Conservation (phyloP, 257 asterid genomes). For the Gynochthodes officinalis region DNA sequence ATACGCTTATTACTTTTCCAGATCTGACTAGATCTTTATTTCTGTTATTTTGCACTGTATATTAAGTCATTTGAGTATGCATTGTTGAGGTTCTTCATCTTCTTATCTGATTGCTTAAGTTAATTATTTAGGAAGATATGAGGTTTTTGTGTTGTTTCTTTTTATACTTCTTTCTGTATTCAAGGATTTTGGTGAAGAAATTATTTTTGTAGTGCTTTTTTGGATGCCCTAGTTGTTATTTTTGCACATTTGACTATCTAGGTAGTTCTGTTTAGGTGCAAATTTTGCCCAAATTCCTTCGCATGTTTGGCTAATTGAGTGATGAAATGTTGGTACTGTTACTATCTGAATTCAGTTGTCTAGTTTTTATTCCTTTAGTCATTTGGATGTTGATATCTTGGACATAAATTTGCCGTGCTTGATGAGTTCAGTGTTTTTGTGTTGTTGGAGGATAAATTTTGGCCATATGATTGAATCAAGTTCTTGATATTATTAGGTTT, state of each 20-base stretch:
- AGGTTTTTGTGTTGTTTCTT: neutral
- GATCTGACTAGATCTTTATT: constrained; percentile 25
- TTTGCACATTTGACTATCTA: neutral
- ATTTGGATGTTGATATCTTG: neutral
- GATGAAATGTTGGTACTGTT: neutral
- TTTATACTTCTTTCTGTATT: neutral
- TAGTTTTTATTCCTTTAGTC: neutral
- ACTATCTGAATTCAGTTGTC: neutral
- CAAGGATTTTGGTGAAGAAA: neutral
- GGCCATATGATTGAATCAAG: neutral
- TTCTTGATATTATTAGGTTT: neutral
- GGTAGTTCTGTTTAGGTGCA: neutral
- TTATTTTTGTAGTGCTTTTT: neutral
- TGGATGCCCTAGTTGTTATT: neutral
- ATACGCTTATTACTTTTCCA: neutral
- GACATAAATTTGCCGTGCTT: neutral
- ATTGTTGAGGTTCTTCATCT: neutral
- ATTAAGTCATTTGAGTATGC: neutral
- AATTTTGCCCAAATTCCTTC: neutral
- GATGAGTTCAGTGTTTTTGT: neutral
- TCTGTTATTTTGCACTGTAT: neutral
- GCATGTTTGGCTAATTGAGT: neutral
- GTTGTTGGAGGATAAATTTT: neutral
- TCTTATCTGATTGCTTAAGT: neutral
- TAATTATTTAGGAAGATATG: too few species aligned